phyloP scores from a whole-genome alignment of 2,329 filamentous ascomycete species.

The Rosellinia necatrix region DNA sequence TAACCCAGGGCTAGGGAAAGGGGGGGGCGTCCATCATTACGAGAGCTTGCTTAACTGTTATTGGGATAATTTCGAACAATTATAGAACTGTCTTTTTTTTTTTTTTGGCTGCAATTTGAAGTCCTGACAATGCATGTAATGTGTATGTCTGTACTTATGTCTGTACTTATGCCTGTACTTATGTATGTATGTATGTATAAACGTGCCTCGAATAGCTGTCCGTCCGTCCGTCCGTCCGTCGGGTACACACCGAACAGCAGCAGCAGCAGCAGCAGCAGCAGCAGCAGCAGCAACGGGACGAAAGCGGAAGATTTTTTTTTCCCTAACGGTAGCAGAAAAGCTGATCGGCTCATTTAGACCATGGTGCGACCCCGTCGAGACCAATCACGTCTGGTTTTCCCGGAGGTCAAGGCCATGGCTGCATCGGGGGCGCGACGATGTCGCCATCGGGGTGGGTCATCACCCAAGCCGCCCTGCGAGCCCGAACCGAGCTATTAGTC shows the following conservation, averaged over 20 bases:
- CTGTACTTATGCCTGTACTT: no score
- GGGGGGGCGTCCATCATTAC: slow-evolving; percentile 1
- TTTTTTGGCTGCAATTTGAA: no score
- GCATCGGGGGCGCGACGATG: slow-evolving; percentile 18
- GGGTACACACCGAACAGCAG: no score
- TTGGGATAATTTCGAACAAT: no score
- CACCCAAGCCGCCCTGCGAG: slow-evolving; percentile 16
- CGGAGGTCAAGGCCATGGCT: slow-evolving; percentile 7
- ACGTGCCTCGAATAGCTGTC: slow-evolving; percentile 12
- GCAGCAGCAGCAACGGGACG: no score
- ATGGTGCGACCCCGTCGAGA: not conserved
- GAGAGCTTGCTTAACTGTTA: no score
- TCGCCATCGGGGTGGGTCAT: slow-evolving; percentile 31
- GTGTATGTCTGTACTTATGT: no score
- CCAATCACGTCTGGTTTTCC: slow-evolving; percentile 13
- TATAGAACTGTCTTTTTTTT: no score
- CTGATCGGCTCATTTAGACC: not conserved
- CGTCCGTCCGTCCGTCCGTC: not conserved
- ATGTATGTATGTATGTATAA: not conserved
- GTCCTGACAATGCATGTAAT: no score
- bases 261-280: no score
- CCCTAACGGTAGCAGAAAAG: no score
- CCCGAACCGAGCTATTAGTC: not conserved
- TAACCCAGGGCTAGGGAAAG: slow-evolving; percentile 26
- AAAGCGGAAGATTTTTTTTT: slow-evolving; percentile 5